phyloP scores from a whole-genome alignment of 192 early-diverging fungal genomes.

The Mortierella claussenii region DNA sequence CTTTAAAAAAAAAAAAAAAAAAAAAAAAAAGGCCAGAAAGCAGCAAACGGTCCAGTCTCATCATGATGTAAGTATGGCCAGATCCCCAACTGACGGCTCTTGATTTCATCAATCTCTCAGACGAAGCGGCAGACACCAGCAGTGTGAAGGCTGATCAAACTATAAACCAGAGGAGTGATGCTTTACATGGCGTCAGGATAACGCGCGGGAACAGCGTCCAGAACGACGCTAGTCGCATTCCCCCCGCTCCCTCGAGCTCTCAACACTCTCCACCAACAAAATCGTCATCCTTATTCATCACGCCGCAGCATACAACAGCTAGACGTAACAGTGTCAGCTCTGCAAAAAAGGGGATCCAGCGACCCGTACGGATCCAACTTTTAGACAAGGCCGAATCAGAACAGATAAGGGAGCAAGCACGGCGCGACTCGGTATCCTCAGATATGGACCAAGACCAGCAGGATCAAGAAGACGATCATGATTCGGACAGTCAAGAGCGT shows the following conservation, averaged over 20 bases:
- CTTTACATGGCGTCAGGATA: no score
- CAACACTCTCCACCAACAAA: not conserved
- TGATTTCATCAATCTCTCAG: not conserved
- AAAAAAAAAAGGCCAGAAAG: not conserved
- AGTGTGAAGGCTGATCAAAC: no score
- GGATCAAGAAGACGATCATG: not conserved
- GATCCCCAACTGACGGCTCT: no score
- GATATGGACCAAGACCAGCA: not conserved
- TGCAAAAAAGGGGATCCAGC: constrained; percentile 25
- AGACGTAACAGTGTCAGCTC: constrained; percentile 1
- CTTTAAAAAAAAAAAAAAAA: no score
- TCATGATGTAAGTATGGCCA: constrained; percentile 1
- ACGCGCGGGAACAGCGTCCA: no score
- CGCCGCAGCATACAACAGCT: constrained; percentile 1
- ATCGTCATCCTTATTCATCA: constrained; percentile 19
- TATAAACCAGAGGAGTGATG: no score
- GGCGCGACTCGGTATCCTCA: constrained; percentile 3
- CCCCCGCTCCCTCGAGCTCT: no score
- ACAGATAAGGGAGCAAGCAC: constrained; percentile 15
- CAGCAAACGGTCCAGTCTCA: not conserved
- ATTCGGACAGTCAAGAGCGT: not conserved
- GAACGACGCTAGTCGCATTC: no score
- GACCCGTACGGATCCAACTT: constrained; percentile 34
- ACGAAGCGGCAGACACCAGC: no score
- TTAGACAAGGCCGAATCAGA: constrained; percentile 36